Evolutionary conservation across 2,329 filamentous ascomycete species (phyloP).

Genomic region (Ophiostoma novo-ulmi): DNA sequence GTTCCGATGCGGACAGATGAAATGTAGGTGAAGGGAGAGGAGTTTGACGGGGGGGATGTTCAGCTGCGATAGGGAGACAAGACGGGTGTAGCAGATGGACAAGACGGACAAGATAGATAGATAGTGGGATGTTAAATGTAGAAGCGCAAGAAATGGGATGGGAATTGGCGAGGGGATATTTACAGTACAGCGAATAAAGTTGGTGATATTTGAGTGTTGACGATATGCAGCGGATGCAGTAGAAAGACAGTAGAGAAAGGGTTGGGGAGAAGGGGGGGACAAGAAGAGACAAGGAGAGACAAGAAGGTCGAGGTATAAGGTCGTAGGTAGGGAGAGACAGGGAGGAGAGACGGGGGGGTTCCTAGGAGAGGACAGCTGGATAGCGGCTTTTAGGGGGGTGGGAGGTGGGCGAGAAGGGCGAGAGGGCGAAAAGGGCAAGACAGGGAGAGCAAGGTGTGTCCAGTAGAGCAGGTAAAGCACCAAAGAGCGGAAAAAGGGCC

Average conservation of each 20-base stretch:
- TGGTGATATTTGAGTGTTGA: conserved; percentile 20
- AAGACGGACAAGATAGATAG: neutral
- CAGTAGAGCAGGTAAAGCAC: neutral
- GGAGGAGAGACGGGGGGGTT: neutral
- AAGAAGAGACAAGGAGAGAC: conserved; percentile 4
- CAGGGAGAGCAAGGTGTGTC: neutral
- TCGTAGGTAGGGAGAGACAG: neutral
- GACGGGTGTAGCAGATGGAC: neutral
- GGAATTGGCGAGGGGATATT: conserved; percentile 3
- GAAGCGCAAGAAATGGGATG: neutral
- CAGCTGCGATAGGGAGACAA: conserved; percentile 8
- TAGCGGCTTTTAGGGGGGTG: conserved; percentile 3
- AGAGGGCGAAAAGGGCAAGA: conserved; percentile 10
- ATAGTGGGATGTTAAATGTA: neutral
- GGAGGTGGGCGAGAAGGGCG: conserved; percentile 1
- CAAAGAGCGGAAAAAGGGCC: conserved; percentile 16
- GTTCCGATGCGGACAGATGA: neutral
- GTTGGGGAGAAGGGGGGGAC: conserved; percentile 8
- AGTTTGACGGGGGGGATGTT: neutral
- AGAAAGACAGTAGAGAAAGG: conserved; percentile 17
- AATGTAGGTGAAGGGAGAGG: conserved; percentile 1
- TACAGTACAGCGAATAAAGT: conserved; percentile 13
- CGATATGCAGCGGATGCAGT: conserved; percentile 20
- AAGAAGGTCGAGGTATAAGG: neutral
- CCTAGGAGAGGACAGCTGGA: conserved; percentile 16